These are phyloP conservation scores for Centaurea solstitialis DNA, from an alignment of 129 eudicot genomes.

Conservation along the genomic window DNA sequence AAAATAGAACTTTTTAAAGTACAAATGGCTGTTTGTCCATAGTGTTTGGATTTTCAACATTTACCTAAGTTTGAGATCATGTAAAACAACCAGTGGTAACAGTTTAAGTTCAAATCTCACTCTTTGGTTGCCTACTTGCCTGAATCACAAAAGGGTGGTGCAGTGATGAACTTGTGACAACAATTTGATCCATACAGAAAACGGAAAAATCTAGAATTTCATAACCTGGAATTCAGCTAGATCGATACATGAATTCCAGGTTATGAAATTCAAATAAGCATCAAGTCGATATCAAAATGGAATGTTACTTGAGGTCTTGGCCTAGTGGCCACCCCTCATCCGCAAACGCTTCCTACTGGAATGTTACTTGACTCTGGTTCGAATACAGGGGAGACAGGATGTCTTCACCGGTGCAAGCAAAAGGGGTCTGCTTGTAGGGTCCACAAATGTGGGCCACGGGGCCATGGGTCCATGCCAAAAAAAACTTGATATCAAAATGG, in stretches of 20 bases:
- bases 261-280: background rate
- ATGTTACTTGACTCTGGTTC: no score
- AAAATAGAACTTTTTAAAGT: background rate
- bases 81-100: background rate
- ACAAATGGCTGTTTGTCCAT: background rate
- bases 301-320: no score
- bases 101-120: background rate
- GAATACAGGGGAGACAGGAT: no score
- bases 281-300: background rate
- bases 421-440: no score
- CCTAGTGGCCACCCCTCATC: no score
- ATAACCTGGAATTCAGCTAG: no score
- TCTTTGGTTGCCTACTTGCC: background rate
- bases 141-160: background rate
- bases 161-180: background rate
- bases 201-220: no score
- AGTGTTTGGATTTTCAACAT: background rate
- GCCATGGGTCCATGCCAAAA: no score
- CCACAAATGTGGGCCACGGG: no score
- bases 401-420: no score
- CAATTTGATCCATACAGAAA: background rate
- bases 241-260: background rate
- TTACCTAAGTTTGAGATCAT: background rate
- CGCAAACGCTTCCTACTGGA: no score
- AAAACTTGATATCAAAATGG: background rate